phyloP scores from a whole-genome alignment of 345 rosid species.

The Raphanus raphanistrum region DNA sequence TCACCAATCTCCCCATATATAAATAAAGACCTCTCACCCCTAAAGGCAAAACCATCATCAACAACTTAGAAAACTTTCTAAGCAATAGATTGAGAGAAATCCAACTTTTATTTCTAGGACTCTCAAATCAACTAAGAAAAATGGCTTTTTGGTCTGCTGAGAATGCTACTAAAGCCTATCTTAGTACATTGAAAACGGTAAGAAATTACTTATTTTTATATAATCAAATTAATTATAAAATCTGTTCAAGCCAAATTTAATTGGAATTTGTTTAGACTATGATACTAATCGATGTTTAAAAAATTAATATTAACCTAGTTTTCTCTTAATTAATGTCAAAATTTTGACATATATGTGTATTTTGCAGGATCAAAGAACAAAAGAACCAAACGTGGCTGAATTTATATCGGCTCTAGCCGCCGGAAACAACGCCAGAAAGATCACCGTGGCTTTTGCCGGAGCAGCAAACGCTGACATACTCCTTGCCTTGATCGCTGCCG shows the following conservation, averaged over 20 bases:
- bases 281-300: not conserved
- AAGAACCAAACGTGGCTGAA: slow-evolving; percentile 71
- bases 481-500: slow-evolving; percentile 68
- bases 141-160: slow-evolving; percentile 91
- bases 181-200: slow-evolving; percentile 71
- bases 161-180: slow-evolving; percentile 82
- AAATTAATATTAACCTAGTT: not conserved
- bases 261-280: not conserved
- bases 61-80: slow-evolving; percentile 6
- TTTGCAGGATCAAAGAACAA: slow-evolving; percentile 56
- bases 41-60: slow-evolving; percentile 26
- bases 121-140: not conserved
- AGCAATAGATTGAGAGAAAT: slow-evolving; percentile 23
- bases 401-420: slow-evolving; percentile 81
- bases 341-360: slow-evolving; percentile 19
- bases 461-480: slow-evolving; percentile 49
- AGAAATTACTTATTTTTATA: slow-evolving; percentile 7
- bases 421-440: slow-evolving; percentile 66
- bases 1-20: slow-evolving; percentile 29
- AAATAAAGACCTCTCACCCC: slow-evolving; percentile 25
- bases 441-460: slow-evolving; percentile 59
- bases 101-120: not conserved
- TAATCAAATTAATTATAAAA: not conserved
- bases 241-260: not conserved
- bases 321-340: slow-evolving; percentile 3